Conservation (phyloP, 2,329 filamentous ascomycete species). For the Pestalotiopsis fici region DNA sequence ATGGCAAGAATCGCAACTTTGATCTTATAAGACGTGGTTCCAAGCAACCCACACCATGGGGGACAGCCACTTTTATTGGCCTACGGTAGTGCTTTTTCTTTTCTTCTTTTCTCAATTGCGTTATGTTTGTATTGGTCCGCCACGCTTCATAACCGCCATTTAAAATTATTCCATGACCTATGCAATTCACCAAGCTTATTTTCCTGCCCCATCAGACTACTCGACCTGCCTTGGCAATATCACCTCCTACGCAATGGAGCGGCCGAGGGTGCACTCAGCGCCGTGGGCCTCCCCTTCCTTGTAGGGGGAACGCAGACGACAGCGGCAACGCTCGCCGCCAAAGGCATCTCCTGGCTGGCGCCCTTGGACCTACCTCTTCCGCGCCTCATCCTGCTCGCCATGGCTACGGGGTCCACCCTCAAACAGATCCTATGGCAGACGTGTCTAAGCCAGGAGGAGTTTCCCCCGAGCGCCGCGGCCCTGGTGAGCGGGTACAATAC, state of each 20-base stretch:
- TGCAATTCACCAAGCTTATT: neutral
- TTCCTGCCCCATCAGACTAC: slow-evolving; percentile 11
- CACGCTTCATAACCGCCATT: too few species aligned
- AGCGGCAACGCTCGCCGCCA: neutral
- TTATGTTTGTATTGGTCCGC: neutral
- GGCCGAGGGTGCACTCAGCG: slow-evolving; percentile 8
- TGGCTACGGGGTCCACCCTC: slow-evolving; percentile 50
- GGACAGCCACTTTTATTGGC: slow-evolving; percentile 38
- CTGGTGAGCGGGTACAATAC: slow-evolving; percentile 53
- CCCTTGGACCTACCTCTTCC: slow-evolving; percentile 25
- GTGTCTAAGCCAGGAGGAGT: slow-evolving; percentile 48
- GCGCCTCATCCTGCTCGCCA: slow-evolving; percentile 51
- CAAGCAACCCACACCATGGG: slow-evolving; percentile 32
- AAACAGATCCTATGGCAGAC: slow-evolving; percentile 60
- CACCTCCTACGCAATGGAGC: slow-evolving; percentile 41
- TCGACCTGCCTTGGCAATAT: slow-evolving; percentile 33
- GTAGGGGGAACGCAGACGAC: neutral
- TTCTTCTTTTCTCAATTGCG: neutral
- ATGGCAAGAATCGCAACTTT: slow-evolving; percentile 6
- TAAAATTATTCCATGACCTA: neutral
- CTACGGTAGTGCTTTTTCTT: slow-evolving; percentile 24
- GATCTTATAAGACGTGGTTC: slow-evolving; percentile 40
- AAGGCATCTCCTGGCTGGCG: slow-evolving; percentile 8
- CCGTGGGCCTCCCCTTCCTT: slow-evolving; percentile 2
- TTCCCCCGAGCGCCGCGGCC: slow-evolving; percentile 42